Percentiles rank a stretch among this genome's conserved stretches.
Conservation (phyloP, 2,329 filamentous ascomycete genomes). For the Fusarium papillatum region DNA sequence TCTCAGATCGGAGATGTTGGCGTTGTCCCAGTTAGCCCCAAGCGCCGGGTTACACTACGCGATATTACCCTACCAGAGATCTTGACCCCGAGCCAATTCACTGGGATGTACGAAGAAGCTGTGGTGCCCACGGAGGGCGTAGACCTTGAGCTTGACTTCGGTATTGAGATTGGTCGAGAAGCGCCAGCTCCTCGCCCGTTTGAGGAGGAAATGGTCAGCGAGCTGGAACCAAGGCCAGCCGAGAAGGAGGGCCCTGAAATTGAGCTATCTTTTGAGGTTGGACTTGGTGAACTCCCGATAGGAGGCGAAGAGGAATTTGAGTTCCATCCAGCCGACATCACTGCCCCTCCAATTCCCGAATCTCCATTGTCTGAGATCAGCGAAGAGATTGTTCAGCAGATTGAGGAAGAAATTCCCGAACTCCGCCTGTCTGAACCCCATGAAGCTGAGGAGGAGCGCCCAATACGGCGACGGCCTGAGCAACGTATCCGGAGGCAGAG, state of each 20-base stretch:
- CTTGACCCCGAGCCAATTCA: constrained; percentile 83
- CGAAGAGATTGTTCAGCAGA: constrained; percentile 70
- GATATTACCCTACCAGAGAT: constrained; percentile 80
- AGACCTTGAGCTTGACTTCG: constrained; percentile 76
- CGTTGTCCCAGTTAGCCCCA: constrained; percentile 67
- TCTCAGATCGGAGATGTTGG: constrained; percentile 78
- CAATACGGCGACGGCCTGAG: constrained; percentile 74
- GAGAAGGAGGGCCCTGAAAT: background rate
- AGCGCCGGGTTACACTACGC: constrained; percentile 70
- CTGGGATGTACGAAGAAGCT: constrained; percentile 72
- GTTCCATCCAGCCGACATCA: background rate
- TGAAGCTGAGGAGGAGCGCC: constrained; percentile 69
- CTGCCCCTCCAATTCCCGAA: constrained; percentile 66
- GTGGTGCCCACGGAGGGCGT: constrained; percentile 69
- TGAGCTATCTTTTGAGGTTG: background rate
- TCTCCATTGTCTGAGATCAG: constrained; percentile 80
- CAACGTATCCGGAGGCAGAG: constrained; percentile 83
- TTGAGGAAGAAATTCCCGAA: constrained; percentile 69
- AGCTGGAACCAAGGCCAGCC: background rate
- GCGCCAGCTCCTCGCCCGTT: constrained; percentile 27
- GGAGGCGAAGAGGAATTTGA: background rate
- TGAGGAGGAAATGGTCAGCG: background rate
- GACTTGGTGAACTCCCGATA: background rate
- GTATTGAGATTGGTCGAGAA: constrained; percentile 82
- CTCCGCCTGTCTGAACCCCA: constrained; percentile 70